These are phyloP conservation scores for Microbotryum violaceum DNA, from an alignment of 1,284 basidiomycete genomes.

Conservation along the genomic window DNA sequence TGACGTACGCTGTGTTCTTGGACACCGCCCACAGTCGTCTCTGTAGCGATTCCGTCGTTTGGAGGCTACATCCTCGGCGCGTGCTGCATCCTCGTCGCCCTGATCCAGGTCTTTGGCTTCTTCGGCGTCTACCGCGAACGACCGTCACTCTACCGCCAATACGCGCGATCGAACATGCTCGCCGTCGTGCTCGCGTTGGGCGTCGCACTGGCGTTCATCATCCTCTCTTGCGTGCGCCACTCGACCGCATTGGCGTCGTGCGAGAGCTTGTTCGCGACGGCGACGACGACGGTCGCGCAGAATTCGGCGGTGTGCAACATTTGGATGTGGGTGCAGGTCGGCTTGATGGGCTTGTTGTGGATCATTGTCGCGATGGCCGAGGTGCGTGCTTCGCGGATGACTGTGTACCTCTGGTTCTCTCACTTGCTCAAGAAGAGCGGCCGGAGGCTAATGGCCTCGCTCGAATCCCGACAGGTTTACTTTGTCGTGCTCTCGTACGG, in stretches of 20 bases:
- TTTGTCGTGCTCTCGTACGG: constrained; percentile 60
- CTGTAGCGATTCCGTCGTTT: constrained; percentile 66
- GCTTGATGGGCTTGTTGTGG: constrained; percentile 81
- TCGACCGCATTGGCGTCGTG: constrained; percentile 60
- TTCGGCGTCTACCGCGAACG: constrained; percentile 75
- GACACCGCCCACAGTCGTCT: constrained; percentile 56
- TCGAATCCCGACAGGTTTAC: constrained; percentile 50
- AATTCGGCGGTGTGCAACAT: constrained; percentile 68
- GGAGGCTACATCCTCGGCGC: constrained; percentile 65
- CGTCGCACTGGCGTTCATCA: constrained; percentile 68
- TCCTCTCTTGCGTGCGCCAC: constrained; percentile 67
- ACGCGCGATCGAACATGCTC: constrained; percentile 48
- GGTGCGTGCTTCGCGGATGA: constrained; percentile 44
- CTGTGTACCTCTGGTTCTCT: not conserved
- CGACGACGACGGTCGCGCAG: constrained; percentile 41
- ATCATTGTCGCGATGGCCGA: constrained; percentile 65
- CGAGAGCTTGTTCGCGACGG: constrained; percentile 53
- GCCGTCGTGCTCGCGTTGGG: constrained; percentile 56
- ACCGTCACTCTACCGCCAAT: constrained; percentile 36
- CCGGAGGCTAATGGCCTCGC: not conserved
- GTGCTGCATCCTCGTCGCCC: constrained; percentile 63
- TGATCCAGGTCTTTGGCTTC: constrained; percentile 68
- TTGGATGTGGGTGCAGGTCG: constrained; percentile 84
- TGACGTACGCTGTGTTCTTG: not conserved
- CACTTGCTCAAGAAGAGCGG: too few relatives aligned